These are phyloP conservation scores for Sporothrix inflata DNA, from an alignment of 2,329 filamentous ascomycete species.

Conservation along the genomic window DNA sequence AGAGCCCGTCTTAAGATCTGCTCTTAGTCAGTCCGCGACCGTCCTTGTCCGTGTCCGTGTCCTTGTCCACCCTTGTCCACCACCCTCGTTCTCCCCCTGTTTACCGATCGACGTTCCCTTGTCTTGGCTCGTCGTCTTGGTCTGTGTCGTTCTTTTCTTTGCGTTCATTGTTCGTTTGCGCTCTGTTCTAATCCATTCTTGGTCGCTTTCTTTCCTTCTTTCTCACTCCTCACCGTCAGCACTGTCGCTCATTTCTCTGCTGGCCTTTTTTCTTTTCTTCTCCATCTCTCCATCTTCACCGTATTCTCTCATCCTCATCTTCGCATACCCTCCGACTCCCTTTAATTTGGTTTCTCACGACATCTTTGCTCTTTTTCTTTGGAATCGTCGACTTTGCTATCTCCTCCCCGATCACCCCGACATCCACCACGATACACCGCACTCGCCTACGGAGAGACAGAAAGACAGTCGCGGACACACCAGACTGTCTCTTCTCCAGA, in stretches of 20 bases:
- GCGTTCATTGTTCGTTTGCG: background rate
- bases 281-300: background rate
- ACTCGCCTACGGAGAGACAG: conserved; percentile 11
- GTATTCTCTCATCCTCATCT: background rate
- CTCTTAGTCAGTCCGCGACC: conserved; percentile 3
- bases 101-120: background rate
- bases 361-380: background rate
- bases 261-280: too few species aligned
- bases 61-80: background rate
- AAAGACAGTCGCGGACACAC: background rate
- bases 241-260: background rate
- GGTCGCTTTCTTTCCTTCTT: background rate
- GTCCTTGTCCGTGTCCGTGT: too few species aligned
- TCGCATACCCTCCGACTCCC: background rate
- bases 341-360: background rate
- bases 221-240: background rate
- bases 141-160: background rate
- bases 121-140: background rate
- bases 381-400: background rate
- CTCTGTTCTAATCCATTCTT: background rate
- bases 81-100: background rate
- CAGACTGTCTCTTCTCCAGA: background rate
- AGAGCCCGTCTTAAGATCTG: background rate
- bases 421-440: background rate
- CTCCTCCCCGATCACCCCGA: too few species aligned